Conservation (phyloP, 2,329 filamentous ascomycete genomes). For the Tolypocladium endophyticum region DNA sequence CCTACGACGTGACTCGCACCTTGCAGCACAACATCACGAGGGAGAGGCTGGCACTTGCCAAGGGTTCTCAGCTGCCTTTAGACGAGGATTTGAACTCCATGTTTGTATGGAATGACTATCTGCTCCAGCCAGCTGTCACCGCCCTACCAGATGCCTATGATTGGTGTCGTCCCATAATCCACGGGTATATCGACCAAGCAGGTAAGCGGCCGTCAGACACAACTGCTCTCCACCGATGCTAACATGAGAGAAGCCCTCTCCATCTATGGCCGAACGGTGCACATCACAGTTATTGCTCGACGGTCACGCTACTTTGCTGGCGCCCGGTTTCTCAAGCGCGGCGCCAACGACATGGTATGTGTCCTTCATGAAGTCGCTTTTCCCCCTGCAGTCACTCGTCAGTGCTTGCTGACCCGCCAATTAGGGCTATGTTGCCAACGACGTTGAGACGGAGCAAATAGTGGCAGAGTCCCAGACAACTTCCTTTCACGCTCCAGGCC, state of each 20-base stretch:
- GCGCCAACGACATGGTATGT: conserved; percentile 69
- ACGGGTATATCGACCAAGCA: conserved; percentile 92
- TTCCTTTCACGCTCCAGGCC: conserved; percentile 87
- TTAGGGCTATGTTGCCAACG: conserved; percentile 85
- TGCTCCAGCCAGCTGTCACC: conserved; percentile 63
- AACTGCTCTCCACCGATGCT: background rate
- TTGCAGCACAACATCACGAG: conserved; percentile 84
- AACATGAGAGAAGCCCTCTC: conserved; percentile 42
- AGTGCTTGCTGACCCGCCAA: background rate
- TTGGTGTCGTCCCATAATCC: conserved; percentile 92
- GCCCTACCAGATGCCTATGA: conserved; percentile 75
- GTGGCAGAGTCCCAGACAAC: conserved; percentile 91
- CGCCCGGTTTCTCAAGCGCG: conserved; percentile 86
- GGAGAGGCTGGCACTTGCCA: conserved; percentile 61
- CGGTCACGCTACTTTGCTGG: conserved; percentile 90
- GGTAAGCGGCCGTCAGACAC: conserved; percentile 22
- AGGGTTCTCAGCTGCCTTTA: conserved; percentile 48
- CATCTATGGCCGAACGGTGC: conserved; percentile 79
- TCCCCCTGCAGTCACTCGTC: background rate
- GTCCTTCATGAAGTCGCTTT: background rate
- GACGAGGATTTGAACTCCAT: conserved; percentile 73
- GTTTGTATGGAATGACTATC: conserved; percentile 96
- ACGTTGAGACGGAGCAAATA: conserved; percentile 97
- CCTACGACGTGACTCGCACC: conserved; percentile 88
- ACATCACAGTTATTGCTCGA: conserved; percentile 87